These are phyloP conservation scores for Dendrostoma leiphaemia DNA, from an alignment of 2,329 filamentous ascomycete genomes.

Conservation along the genomic window DNA sequence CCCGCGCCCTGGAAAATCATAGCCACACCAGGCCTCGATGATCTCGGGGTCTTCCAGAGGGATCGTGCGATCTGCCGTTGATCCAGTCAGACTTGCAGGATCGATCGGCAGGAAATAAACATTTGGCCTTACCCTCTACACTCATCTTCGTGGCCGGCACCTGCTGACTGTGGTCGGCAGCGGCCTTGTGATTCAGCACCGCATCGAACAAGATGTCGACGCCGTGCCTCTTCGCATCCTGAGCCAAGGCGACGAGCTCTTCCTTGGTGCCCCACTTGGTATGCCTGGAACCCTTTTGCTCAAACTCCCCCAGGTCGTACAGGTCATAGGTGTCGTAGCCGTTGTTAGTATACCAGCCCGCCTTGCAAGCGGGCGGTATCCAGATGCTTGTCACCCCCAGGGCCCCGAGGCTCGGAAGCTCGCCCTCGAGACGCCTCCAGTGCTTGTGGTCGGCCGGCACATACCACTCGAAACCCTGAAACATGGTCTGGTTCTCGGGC, in stretches of 20 bases:
- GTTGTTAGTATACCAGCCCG: conserved; percentile 57
- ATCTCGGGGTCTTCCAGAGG: conserved; percentile 54
- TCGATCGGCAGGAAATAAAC: neutral
- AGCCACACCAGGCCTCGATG: conserved; percentile 68
- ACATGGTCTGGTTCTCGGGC: conserved; percentile 46
- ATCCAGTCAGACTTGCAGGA: conserved; percentile 2
- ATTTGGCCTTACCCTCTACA: conserved; percentile 34
- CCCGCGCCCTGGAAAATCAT: conserved; percentile 61
- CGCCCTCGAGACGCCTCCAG: conserved; percentile 55
- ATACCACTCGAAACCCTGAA: conserved; percentile 75
- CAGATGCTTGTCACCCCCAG: conserved; percentile 63
- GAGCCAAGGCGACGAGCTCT: conserved; percentile 54
- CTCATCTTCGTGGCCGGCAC: conserved; percentile 62
- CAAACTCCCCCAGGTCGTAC: conserved; percentile 70
- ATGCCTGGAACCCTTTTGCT: conserved; percentile 60
- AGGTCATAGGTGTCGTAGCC: conserved; percentile 69
- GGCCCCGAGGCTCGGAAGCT: conserved; percentile 52
- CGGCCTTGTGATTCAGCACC: conserved; percentile 71
- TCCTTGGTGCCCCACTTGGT: conserved; percentile 70
- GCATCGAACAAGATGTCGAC: conserved; percentile 67
- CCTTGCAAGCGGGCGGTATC: conserved; percentile 72
- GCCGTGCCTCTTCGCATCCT: conserved; percentile 48
- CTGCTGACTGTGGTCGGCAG: conserved; percentile 61
- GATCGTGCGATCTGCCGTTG: conserved; percentile 47
- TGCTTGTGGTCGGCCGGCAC: conserved; percentile 59